A percentile compares a stretch with the other conserved stretches of the same genome.
Conservation (phyloP, 208 protist species). For the Trypanosoma mega region DNA sequence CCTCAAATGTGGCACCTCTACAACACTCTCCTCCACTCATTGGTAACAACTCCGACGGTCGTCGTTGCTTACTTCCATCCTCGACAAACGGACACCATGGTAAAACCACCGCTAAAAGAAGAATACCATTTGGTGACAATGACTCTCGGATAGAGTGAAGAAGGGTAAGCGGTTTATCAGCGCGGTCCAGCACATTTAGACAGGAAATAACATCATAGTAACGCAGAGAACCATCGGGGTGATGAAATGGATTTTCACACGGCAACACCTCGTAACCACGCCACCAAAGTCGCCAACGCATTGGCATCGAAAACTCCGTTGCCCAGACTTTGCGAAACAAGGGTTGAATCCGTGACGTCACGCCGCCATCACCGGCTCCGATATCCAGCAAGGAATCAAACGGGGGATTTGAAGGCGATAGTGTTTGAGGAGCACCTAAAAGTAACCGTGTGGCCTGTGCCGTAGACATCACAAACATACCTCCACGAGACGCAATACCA, state of each 20-base stretch:
- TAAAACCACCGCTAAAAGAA: constrained; percentile 82
- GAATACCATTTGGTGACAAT: constrained; percentile 40
- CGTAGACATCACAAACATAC: constrained; percentile 84
- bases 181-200: constrained; percentile 85
- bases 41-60: constrained; percentile 64
- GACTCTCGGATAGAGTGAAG: constrained; percentile 64
- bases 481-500: constrained; percentile 55
- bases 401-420: not conserved
- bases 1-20: constrained; percentile 68
- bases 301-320: constrained; percentile 73
- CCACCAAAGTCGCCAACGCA: constrained; percentile 77
- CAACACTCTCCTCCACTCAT: constrained; percentile 84
- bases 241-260: constrained; percentile 52
- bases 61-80: constrained; percentile 42
- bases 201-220: constrained; percentile 76
- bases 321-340: constrained; percentile 52
- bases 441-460: constrained; percentile 40
- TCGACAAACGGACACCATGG: constrained; percentile 91
- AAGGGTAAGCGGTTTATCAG: constrained; percentile 59
- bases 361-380: constrained; percentile 81
- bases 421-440: not conserved
- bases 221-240: constrained; percentile 27
- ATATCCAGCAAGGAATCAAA: constrained; percentile 60
- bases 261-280: constrained; percentile 71
- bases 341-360: constrained; percentile 57